Conservation (phyloP, 305 asterid species). For the Solanum hybrid region DNA sequence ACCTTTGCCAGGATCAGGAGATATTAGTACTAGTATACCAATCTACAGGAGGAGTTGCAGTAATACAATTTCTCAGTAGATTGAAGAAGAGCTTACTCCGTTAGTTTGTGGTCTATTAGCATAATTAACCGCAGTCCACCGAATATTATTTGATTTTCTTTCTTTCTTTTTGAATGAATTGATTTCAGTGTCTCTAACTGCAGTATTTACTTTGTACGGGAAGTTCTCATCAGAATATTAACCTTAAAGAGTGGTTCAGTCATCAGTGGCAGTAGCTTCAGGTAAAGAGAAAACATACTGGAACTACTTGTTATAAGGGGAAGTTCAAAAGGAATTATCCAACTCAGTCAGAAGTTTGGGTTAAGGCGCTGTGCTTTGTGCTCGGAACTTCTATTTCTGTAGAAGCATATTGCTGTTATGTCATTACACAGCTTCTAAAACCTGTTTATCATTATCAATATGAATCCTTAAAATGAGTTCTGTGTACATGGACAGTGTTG, state of each 20-base stretch:
- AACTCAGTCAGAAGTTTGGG: neutral
- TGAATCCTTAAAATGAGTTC: neutral
- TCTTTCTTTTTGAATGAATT: neutral
- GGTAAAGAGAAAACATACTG: neutral
- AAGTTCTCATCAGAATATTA: neutral
- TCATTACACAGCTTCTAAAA: neutral
- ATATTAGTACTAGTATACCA: neutral
- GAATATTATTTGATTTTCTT: neutral
- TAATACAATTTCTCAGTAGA: neutral
- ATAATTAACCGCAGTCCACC: no score
- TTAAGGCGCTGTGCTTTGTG: neutral
- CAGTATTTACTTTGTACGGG: neutral
- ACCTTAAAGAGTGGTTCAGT: neutral
- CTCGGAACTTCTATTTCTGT: neutral
- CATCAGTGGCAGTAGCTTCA: neutral
- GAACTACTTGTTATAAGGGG: neutral
- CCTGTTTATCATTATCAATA: neutral
- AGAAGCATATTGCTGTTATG: neutral
- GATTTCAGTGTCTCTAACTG: neutral
- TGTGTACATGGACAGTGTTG: neutral
- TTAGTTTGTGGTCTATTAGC: neutral
- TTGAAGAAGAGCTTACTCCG: neutral
- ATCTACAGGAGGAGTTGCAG: neutral
- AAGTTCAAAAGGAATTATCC: neutral
- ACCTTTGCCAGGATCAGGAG: neutral